phyloP scores from a whole-genome alignment of 805 yeast genomes.

The Suhomyces kilbournensis region DNA sequence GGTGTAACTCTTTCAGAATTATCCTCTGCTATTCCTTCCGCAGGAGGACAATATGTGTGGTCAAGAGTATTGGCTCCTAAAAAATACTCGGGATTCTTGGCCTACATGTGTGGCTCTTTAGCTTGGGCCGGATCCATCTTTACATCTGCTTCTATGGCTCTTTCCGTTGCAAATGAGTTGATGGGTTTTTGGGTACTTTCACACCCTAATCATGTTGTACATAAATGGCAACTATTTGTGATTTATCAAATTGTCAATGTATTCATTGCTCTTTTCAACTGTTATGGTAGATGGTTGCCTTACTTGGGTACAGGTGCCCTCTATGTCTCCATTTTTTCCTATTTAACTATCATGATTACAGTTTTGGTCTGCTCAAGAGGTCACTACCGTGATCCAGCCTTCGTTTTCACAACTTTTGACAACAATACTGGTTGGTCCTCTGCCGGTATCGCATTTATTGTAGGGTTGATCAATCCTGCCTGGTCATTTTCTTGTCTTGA shows the following conservation, averaged over 20 bases:
- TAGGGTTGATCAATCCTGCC: constrained; percentile 37
- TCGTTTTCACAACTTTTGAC: constrained; percentile 22
- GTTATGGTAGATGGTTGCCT: constrained; percentile 36
- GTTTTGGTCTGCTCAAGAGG: constrained; percentile 39
- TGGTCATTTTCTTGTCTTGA: constrained; percentile 42
- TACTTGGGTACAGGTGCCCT: constrained; percentile 32
- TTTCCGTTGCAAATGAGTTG: constrained; percentile 31
- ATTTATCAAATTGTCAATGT: constrained; percentile 35
- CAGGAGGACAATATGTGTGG: constrained; percentile 46
- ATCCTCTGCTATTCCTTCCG: constrained; percentile 39
- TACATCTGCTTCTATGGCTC: constrained; percentile 39
- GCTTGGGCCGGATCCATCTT: constrained; percentile 44
- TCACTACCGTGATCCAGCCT: constrained; percentile 26
- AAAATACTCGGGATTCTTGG: constrained; percentile 34
- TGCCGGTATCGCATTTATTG: constrained; percentile 36
- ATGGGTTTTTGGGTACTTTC: constrained; percentile 37
- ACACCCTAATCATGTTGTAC: constrained; percentile 32
- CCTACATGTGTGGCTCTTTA: constrained; percentile 39
- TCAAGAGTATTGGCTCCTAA: constrained; percentile 38
- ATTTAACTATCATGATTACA: constrained; percentile 33
- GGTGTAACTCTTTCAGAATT: constrained; percentile 40
- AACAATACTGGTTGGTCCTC: constrained; percentile 29
- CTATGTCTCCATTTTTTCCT: constrained; percentile 34
- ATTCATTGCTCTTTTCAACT: constrained; percentile 31
- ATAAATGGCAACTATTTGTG: constrained; percentile 37